These are phyloP conservation scores for Neckera pumila DNA, from an alignment of 225 moss, liverwort and hornwort genomes.

Conservation along the genomic window DNA sequence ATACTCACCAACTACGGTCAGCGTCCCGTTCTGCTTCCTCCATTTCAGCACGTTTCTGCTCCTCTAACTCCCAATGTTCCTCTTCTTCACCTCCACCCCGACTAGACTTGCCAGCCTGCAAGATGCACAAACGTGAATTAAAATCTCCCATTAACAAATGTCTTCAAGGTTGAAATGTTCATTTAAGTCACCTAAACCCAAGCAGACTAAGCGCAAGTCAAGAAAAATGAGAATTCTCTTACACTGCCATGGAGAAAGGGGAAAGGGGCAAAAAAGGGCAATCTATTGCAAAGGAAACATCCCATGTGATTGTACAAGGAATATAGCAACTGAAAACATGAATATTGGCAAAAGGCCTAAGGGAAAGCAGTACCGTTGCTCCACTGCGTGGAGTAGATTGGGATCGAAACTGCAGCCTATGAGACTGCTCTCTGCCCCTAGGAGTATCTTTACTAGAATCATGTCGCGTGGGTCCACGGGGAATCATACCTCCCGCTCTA, in stretches of 20 bases:
- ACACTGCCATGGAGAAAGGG: background rate
- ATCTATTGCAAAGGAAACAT: background rate
- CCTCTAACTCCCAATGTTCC: slow-evolving; percentile 65
- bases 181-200: background rate
- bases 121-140: background rate
- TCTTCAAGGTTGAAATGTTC: background rate
- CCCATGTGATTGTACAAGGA: background rate
- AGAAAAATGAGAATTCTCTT: background rate
- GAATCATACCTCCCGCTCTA: slow-evolving; percentile 62
- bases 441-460: slow-evolving; percentile 30
- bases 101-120: slow-evolving; percentile 20
- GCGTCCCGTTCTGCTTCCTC: slow-evolving; percentile 90
- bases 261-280: background rate
- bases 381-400: slow-evolving; percentile 45
- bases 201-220: background rate
- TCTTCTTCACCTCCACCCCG: slow-evolving; percentile 27
- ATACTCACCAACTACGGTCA: slow-evolving; percentile 56
- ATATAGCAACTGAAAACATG: background rate
- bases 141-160: background rate
- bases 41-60: slow-evolving; percentile 67
- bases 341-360: background rate
- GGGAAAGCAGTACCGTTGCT: slow-evolving; percentile 24
- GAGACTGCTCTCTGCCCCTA: slow-evolving; percentile 42
- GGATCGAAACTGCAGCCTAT: slow-evolving; percentile 69
- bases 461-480: slow-evolving; percentile 31